Base-by-base conservation (phyloP, 352 stramenopile species). In the Phytopythium chamaehyphon region DNA sequence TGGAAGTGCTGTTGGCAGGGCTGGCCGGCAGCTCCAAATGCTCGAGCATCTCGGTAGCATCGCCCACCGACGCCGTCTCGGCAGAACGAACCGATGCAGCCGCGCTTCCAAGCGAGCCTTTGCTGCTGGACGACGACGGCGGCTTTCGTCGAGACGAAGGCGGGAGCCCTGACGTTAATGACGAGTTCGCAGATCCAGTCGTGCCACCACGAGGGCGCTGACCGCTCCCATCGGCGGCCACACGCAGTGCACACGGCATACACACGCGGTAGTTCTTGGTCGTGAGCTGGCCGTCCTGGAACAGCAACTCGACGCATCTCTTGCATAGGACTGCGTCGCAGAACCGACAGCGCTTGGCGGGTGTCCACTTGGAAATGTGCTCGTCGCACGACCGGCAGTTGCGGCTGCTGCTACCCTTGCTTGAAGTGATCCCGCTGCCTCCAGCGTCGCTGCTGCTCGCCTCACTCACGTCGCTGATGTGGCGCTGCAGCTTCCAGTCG, bases 301-400 rank as follows among this genome's bases (percentile, higher is more conserved):
- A 88, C 39, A 62, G 69, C 45, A 89, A 74, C 6, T 74, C 57
- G 10, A 74, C 62, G 47, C 78, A 89, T 16, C 59, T 67, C 57
- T 84, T 87, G 54, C 78, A 89, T 40, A 89, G 60, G 37, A 85
- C 56, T 42, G 67, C 71, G 31, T 85, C 54, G 55, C 77, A 88
- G 62, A 78, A 71, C 47, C 77, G 77, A 51, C 75, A 86, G 51
- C 65, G 70, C 49, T 78, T 81, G 28, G 65, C 72, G 15, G 73
- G 66, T 47, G 63, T 83, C 77, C 77, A 88, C 60, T 77, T 81
- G 50, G 77, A 88, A 1, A 86, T 64, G 37, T 62, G 69, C 18
- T 82, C 71, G 31, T 61, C 61, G 43, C 77, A 88, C 10, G 73
- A 68, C 24, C 73, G 76, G 39, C 77, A 86, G 40, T 64, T 57